Conservation (phyloP, 139 green algal species). For the Ettlia oleoabundans region DNA sequence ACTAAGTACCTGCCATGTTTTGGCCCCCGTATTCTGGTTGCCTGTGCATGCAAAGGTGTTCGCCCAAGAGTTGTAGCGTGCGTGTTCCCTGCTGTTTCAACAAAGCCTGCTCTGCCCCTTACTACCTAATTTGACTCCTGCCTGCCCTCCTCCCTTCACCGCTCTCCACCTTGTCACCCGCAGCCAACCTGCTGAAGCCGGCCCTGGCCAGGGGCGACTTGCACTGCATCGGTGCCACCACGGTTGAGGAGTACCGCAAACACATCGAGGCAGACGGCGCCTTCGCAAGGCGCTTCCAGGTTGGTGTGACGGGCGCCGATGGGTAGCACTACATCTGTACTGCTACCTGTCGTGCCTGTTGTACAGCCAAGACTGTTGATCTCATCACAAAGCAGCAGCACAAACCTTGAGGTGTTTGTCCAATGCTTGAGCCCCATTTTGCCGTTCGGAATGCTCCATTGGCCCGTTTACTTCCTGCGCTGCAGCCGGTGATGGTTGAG, state of each 20-base stretch:
- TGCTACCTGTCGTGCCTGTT: not conserved
- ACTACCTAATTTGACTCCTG: not conserved
- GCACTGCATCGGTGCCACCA: slow-evolving; percentile 88
- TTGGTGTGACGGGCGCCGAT: not conserved
- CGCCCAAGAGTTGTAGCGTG: too few relatives aligned
- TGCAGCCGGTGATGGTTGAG: slow-evolving; percentile 78
- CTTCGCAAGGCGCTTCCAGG: slow-evolving; percentile 86
- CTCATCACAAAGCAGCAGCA: not conserved
- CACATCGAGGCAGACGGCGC: slow-evolving; percentile 92
- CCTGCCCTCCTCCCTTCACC: not conserved
- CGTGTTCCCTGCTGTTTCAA: too few relatives aligned
- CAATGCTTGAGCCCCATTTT: not conserved
- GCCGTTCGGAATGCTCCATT: not conserved
- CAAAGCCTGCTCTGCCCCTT: too few relatives aligned
- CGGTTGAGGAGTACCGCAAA: slow-evolving; percentile 87
- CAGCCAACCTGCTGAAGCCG: slow-evolving; percentile 89
- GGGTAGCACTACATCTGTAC: not conserved
- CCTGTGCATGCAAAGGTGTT: too few relatives aligned
- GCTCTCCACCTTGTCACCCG: not conserved
- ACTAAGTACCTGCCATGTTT: too few relatives aligned
- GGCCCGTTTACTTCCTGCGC: not conserved
- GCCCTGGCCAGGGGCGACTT: slow-evolving; percentile 76
- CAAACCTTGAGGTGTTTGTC: not conserved
- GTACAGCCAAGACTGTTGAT: too few relatives aligned
- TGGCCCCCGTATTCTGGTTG: too few relatives aligned